A percentile compares a stretch with the other conserved stretches of the same genome.
phyloP scores from a whole-genome alignment of 2,329 filamentous ascomycete species.

The Teratosphaeria nubilosa region DNA sequence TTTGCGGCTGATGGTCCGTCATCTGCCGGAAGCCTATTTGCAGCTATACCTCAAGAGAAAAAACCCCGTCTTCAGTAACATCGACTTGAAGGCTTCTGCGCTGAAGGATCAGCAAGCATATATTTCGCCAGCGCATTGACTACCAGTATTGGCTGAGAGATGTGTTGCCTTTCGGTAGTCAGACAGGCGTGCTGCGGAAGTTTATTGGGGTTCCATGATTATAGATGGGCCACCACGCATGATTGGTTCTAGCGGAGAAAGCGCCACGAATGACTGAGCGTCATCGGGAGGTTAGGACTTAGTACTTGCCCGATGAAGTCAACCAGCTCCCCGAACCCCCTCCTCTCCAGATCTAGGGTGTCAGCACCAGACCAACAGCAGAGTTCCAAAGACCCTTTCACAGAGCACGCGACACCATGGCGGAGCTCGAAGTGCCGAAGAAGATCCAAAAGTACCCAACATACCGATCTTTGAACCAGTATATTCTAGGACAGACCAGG shows the following conservation, averaged over 20 bases:
- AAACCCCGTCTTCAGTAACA: background rate
- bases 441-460: background rate
- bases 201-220: background rate
- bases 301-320: background rate
- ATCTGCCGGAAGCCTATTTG: background rate
- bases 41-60: background rate
- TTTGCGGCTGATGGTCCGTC: background rate
- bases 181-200: background rate
- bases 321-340: background rate
- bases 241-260: background rate
- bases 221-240: background rate
- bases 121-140: background rate
- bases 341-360: background rate
- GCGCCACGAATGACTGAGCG: background rate
- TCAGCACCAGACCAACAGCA: background rate
- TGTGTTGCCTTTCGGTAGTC: background rate
- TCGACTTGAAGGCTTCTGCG: background rate
- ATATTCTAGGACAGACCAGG: background rate
- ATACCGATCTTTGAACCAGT: background rate
- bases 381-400: background rate
- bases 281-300: background rate
- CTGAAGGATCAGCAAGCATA: background rate
- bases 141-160: background rate
- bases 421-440: background rate
- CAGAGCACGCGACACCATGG: background rate